A percentile compares a stretch with the other conserved stretches of the same genome.
These are phyloP conservation scores for Nemophila menziesii DNA, from an alignment of 257 asterid species.

Conservation along the genomic window DNA sequence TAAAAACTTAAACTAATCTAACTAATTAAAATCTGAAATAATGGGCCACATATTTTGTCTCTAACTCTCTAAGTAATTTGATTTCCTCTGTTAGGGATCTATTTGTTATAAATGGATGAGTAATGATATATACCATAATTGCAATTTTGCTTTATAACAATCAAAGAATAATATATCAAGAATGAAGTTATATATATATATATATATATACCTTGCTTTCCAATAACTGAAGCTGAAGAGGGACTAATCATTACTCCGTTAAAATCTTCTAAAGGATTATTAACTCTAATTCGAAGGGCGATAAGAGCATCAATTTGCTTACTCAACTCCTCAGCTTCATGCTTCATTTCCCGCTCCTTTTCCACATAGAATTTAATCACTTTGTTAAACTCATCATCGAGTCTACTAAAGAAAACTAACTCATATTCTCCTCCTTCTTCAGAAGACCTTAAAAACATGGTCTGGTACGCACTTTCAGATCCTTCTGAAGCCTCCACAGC, in stretches of 20 bases:
- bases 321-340: constrained; percentile 45
- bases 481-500: constrained; percentile 22
- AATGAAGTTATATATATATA: no score
- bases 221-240: constrained; percentile 32
- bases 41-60: no score
- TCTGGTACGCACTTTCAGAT: constrained; percentile 31
- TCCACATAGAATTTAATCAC: constrained; percentile 42
- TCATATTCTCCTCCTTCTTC: constrained; percentile 62
- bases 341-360: constrained; percentile 34
- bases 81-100: no score
- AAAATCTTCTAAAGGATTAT: constrained; percentile 27
- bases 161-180: no score
- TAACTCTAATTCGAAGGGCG: constrained; percentile 58
- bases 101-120: no score
- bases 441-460: constrained; percentile 49
- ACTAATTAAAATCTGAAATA: no score
- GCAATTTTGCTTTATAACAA: no score
- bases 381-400: constrained; percentile 69
- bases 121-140: no score
- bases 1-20: no score
- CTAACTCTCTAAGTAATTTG: no score
- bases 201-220: constrained; percentile 42
- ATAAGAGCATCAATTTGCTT: constrained; percentile 84
- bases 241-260: background rate
- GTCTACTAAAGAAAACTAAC: constrained; percentile 38